A percentile compares a stretch with the other conserved stretches of the same genome.
phyloP scores from a whole-genome alignment of 2,329 filamentous ascomycete species.

The Xylariales sp. region DNA sequence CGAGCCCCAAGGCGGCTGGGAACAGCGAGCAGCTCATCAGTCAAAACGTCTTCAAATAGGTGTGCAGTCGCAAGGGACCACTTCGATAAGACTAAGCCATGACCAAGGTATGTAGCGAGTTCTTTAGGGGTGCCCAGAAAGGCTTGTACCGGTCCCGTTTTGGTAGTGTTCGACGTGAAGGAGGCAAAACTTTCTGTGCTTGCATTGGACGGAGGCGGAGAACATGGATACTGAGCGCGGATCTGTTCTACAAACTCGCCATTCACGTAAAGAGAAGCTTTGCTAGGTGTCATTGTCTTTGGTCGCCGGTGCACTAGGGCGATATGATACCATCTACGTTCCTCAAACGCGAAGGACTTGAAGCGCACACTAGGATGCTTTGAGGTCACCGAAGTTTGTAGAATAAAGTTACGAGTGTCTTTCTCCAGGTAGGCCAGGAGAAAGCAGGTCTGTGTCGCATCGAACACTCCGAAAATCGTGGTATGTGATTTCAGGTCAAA shows the following conservation, averaged over 20 bases:
- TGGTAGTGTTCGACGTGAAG: conserved; percentile 54
- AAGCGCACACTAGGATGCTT: conserved; percentile 87
- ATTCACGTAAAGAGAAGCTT: conserved; percentile 84
- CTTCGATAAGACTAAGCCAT: conserved; percentile 67
- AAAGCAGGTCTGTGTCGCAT: conserved; percentile 88
- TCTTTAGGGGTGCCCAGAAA: conserved; percentile 92
- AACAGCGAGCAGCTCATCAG: conserved; percentile 87
- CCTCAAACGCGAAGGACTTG: conserved; percentile 72
- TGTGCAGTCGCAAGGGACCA: conserved; percentile 91
- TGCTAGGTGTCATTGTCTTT: conserved; percentile 69
- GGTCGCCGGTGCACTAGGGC: conserved; percentile 79
- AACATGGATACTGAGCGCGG: conserved; percentile 80
- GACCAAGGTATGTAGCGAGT: conserved; percentile 70
- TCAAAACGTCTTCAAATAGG: conserved; percentile 80
- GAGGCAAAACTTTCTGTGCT: conserved; percentile 67
- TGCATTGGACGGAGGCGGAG: conserved; percentile 59
- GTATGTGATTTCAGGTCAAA: conserved; percentile 86
- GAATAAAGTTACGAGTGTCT: conserved; percentile 87
- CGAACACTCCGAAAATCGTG: conserved; percentile 92
- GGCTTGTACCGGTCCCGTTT: conserved; percentile 72
- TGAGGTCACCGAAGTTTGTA: conserved; percentile 90
- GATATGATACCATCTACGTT: conserved; percentile 87
- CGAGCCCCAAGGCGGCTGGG: conserved; percentile 84
- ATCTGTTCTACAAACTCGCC: conserved; percentile 92
- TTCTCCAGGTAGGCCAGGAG: conserved; percentile 89